These are phyloP conservation scores for Tricholoma sp. DNA, from an alignment of 768 basidiomycete species.

Conservation along the genomic window DNA sequence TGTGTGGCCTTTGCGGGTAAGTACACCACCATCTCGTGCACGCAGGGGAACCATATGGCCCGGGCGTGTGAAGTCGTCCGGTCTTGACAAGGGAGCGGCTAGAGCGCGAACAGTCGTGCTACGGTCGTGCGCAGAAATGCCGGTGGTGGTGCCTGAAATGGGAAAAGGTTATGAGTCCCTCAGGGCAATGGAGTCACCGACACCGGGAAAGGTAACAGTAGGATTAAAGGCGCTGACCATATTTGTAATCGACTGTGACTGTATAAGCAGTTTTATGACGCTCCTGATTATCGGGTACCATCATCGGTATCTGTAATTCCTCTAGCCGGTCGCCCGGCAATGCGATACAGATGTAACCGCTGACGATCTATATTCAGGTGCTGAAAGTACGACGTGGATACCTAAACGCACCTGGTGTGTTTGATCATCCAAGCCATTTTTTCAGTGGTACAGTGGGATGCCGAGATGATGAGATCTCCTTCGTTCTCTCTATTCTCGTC, in stretches of 20 bases:
- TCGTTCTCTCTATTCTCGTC: slow-evolving; percentile 96
- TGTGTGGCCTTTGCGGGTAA: slow-evolving; percentile 89
- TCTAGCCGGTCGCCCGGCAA: slow-evolving; percentile 73
- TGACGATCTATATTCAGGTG: slow-evolving; percentile 24
- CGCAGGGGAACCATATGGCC: slow-evolving; percentile 95
- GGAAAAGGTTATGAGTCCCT: neutral
- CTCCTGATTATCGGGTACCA: slow-evolving; percentile 90
- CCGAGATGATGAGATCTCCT: slow-evolving; percentile 92
- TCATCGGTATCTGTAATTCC: slow-evolving; percentile 83
- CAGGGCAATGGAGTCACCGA: slow-evolving; percentile 3
- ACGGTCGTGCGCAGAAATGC: slow-evolving; percentile 95
- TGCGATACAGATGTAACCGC: slow-evolving; percentile 92
- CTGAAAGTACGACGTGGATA: neutral
- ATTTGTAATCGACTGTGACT: slow-evolving; percentile 88
- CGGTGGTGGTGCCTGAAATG: slow-evolving; percentile 77
- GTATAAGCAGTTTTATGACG: slow-evolving; percentile 93
- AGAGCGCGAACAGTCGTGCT: slow-evolving; percentile 82
- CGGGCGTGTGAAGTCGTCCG: slow-evolving; percentile 82
- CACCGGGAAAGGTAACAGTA: slow-evolving; percentile 6
- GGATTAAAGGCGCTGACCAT: slow-evolving; percentile 47
- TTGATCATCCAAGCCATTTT: slow-evolving; percentile 99
- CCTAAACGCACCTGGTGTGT: slow-evolving; percentile 72
- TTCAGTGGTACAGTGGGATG: slow-evolving; percentile 78
- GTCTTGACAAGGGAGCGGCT: slow-evolving; percentile 48
- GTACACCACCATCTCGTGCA: slow-evolving; percentile 78